Percentiles rank a stretch among this genome's conserved stretches.
phyloP scores from a whole-genome alignment of 371 early-diverging fungal species.

The Syncephalastrum monosporum region DNA sequence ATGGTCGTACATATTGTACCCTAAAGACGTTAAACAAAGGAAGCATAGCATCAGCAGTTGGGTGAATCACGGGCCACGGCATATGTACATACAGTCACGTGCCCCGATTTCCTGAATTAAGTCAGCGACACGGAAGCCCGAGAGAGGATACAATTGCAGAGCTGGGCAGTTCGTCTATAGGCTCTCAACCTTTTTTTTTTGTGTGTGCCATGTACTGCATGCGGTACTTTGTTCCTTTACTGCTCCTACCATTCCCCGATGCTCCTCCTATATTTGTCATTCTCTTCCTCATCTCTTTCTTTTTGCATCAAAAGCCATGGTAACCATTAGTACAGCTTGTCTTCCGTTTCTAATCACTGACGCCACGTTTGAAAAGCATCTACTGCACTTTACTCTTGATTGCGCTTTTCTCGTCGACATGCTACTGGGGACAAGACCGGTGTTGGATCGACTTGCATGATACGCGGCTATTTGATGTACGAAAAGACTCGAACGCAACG shows the following conservation, averaged over 20 bases:
- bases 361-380: slow-evolving; percentile 32
- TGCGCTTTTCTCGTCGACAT: slow-evolving; percentile 61
- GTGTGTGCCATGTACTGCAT: slow-evolving; percentile 53
- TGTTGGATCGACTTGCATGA: slow-evolving; percentile 66
- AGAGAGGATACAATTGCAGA: not conserved
- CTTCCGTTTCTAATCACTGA: not conserved
- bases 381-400: slow-evolving; percentile 64
- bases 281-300: slow-evolving; percentile 60
- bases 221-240: slow-evolving; percentile 64
- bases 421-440: slow-evolving; percentile 71
- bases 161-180: not conserved
- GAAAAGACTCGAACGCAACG: slow-evolving; percentile 42
- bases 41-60: not conserved
- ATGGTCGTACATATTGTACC: too few species aligned
- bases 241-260: slow-evolving; percentile 66
- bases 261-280: slow-evolving; percentile 68
- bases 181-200: not conserved
- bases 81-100: not conserved
- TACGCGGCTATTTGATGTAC: slow-evolving; percentile 37
- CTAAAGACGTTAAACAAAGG: not conserved
- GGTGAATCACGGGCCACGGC: not conserved
- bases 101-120: not conserved
- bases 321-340: slow-evolving; percentile 21
- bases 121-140: not conserved
- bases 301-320: slow-evolving; percentile 68